Percentiles rank a stretch among this genome's conserved stretches.
These are phyloP conservation scores for Akanthomyces lecanii DNA, from an alignment of 2,329 filamentous ascomycete genomes.

Conservation along the genomic window DNA sequence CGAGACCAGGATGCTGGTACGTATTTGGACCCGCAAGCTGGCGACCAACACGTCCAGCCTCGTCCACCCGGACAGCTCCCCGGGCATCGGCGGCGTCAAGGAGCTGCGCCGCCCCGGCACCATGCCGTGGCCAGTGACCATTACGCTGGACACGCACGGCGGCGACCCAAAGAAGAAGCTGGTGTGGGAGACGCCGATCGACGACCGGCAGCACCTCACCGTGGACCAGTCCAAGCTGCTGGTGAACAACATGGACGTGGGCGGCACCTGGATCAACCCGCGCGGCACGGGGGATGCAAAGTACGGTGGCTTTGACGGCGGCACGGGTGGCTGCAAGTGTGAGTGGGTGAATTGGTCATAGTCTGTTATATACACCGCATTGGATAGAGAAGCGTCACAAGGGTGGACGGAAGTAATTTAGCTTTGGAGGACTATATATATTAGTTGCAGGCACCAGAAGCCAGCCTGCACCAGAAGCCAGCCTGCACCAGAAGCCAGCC, in stretches of 20 bases:
- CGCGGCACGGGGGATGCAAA: conserved; percentile 39
- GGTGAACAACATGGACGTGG: conserved; percentile 45
- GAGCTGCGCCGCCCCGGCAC: conserved; percentile 47
- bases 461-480: no score
- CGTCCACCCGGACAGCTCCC: conserved; percentile 27
- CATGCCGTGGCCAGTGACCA: conserved; percentile 60
- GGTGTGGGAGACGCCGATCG: conserved; percentile 50
- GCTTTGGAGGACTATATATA: neutral
- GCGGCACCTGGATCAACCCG: conserved; percentile 51
- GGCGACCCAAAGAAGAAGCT: conserved; percentile 50
- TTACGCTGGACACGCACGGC: conserved; percentile 60
- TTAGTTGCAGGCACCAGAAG: neutral
- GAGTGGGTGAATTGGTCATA: conserved; percentile 53
- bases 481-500: no score
- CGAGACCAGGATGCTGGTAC: conserved; percentile 58
- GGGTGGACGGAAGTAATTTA: neutral
- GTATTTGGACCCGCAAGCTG: conserved; percentile 57
- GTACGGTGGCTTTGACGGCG: conserved; percentile 60
- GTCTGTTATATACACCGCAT: neutral
- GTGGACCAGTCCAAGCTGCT: conserved; percentile 41
- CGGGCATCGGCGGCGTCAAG: conserved; percentile 20
- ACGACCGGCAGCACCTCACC: conserved; percentile 43
- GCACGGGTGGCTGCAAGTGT: conserved; percentile 58
- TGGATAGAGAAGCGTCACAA: neutral
- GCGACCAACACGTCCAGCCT: conserved; percentile 41